These are phyloP conservation scores for Erodium maritimum DNA, from an alignment of 345 rosid genomes.

Conservation along the genomic window DNA sequence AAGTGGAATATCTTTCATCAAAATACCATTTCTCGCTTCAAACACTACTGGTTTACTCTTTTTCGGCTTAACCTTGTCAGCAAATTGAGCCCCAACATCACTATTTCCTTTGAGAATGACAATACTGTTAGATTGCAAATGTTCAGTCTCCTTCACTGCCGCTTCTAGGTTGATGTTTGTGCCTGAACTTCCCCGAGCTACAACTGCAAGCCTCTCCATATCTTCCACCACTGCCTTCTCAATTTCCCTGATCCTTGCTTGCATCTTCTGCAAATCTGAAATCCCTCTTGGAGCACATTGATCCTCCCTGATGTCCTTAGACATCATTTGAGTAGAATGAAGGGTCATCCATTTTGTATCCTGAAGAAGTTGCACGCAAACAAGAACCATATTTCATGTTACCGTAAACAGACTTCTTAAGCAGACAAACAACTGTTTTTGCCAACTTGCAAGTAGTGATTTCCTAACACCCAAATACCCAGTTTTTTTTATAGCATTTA, in stretches of 20 bases:
- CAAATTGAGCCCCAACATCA: background rate
- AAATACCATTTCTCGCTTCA: constrained; percentile 18
- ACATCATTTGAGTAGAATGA: constrained; percentile 8
- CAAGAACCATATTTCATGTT: background rate
- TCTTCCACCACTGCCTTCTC: constrained; percentile 49
- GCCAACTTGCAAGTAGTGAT: background rate
- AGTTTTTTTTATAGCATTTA: too few species aligned
- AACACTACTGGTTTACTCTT: background rate
- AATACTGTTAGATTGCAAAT: background rate
- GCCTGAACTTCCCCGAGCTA: constrained; percentile 20
- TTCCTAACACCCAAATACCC: too few species aligned
- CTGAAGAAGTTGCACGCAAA: background rate
- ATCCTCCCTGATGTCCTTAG: constrained; percentile 19
- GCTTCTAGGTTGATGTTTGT: constrained; percentile 7
- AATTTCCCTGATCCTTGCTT: constrained; percentile 34
- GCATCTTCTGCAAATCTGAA: constrained; percentile 42
- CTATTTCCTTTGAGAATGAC: background rate
- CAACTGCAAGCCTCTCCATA: constrained; percentile 24
- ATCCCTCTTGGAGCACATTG: constrained; percentile 25
- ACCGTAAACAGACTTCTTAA: background rate
- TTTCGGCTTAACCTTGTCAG: background rate
- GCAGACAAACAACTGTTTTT: background rate
- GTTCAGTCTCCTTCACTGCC: background rate
- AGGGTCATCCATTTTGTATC: background rate
- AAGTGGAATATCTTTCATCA: constrained; percentile 52